Conservation (phyloP, 345 rosid genomes). For the Turritis glabra region DNA sequence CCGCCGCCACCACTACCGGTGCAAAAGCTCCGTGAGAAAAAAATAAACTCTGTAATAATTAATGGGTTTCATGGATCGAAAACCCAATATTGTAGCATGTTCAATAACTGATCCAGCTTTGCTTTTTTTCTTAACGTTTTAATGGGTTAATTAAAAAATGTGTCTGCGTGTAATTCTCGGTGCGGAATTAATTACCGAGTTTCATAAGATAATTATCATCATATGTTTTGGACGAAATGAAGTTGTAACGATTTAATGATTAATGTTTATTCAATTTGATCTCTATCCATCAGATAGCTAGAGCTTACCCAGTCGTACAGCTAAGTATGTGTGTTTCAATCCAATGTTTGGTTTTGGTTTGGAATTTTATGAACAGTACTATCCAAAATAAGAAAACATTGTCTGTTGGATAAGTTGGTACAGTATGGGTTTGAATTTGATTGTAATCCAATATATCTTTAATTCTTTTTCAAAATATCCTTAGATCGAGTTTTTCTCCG, state of each 20-base stretch:
- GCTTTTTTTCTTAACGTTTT: background rate
- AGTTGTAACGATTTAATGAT: background rate
- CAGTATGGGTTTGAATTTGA: too few relatives aligned
- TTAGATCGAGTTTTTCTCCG: too few relatives aligned
- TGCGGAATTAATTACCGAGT: background rate
- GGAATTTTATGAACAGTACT: background rate
- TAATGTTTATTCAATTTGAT: background rate
- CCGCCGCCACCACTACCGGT: constrained; percentile 1
- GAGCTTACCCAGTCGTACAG: too few relatives aligned
- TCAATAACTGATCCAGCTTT: background rate
- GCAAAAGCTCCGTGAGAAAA: constrained; percentile 10
- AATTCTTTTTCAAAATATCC: too few relatives aligned
- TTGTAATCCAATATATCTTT: too few relatives aligned
- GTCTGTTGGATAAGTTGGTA: too few relatives aligned
- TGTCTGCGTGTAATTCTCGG: background rate
- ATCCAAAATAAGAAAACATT: background rate
- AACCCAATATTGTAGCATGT: background rate
- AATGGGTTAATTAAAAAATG: background rate
- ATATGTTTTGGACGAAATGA: background rate
- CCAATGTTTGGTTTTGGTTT: background rate
- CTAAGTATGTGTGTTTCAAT: background rate
- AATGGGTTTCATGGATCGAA: constrained; percentile 9
- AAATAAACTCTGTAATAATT: background rate
- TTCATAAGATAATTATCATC: background rate
- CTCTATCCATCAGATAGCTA: background rate